Conservation (phyloP, 345 rosid species). For the Salix brachista region DNA sequence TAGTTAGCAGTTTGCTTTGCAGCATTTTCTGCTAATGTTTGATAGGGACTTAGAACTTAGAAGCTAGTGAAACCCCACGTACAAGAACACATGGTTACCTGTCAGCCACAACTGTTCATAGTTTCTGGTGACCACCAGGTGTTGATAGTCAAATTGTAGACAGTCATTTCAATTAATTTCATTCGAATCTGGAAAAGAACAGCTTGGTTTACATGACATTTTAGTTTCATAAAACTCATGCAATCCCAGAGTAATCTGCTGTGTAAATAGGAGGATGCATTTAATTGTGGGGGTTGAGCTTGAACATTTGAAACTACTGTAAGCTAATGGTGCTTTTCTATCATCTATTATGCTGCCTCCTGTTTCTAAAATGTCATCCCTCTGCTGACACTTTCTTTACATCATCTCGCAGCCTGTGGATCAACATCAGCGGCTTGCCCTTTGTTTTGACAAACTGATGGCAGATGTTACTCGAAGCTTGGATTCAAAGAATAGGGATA, state of each 20-base stretch:
- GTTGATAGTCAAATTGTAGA: background rate
- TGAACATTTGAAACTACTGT: background rate
- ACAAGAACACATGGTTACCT: background rate
- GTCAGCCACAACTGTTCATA: background rate
- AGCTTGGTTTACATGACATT: background rate
- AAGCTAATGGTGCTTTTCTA: background rate
- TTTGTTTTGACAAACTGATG: constrained; percentile 92
- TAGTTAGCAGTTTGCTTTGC: background rate
- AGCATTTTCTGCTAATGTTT: background rate
- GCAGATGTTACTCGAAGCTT: constrained; percentile 74
- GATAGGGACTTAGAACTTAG: background rate
- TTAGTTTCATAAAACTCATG: background rate
- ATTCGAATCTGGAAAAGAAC: background rate
- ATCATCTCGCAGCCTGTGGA: constrained; percentile 68
- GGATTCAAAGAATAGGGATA: constrained; percentile 94
- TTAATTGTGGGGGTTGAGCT: background rate
- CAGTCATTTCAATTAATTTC: background rate
- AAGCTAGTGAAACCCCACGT: background rate
- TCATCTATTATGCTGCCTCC: background rate
- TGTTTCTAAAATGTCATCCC: background rate
- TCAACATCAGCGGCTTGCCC: constrained; percentile 77
- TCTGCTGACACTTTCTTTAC: constrained; percentile 2
- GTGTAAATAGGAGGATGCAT: background rate
- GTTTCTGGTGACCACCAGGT: background rate
- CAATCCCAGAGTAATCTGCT: background rate